Conservation (phyloP, 2,329 filamentous ascomycete genomes). For the Moelleriella libera region DNA sequence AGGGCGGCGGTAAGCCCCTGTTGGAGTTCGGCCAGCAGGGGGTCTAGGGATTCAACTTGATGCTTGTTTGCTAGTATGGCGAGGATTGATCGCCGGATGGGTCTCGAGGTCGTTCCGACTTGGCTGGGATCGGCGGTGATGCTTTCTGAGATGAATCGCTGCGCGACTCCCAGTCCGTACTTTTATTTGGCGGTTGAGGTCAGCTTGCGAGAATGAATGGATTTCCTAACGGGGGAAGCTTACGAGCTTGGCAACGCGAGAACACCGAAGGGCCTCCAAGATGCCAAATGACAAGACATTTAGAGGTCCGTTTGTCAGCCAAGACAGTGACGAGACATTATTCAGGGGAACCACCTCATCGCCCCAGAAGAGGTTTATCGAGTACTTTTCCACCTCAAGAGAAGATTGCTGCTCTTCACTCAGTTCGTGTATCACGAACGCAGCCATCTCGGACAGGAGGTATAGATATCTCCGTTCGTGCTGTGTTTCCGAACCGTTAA, state of each 20-base stretch:
- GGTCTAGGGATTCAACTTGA: slow-evolving; percentile 17
- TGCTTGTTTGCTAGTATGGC: slow-evolving; percentile 30
- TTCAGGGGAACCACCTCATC: slow-evolving; percentile 6
- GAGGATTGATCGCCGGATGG: slow-evolving; percentile 21
- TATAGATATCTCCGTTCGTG: slow-evolving; percentile 21
- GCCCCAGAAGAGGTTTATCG: slow-evolving; percentile 22
- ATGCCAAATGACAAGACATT: slow-evolving; percentile 24
- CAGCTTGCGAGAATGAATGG: not conserved
- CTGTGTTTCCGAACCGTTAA: slow-evolving; percentile 11
- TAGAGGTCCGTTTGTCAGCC: slow-evolving; percentile 15
- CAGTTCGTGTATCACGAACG: slow-evolving; percentile 21
- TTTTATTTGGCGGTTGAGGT: slow-evolving; percentile 8
- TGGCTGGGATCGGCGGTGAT: slow-evolving; percentile 5
- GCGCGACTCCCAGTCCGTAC: slow-evolving; percentile 21
- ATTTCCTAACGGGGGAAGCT: slow-evolving; percentile 4
- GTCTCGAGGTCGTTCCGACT: slow-evolving; percentile 7
- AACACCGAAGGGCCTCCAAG: slow-evolving; percentile 20
- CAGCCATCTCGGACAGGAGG: slow-evolving; percentile 19
- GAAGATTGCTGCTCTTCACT: slow-evolving; percentile 20
- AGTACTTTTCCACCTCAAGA: slow-evolving; percentile 17
- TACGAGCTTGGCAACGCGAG: slow-evolving; percentile 19
- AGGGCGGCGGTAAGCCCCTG: slow-evolving; percentile 10
- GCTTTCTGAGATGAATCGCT: slow-evolving; percentile 18
- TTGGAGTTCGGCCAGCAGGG: slow-evolving; percentile 14
- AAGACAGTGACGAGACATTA: slow-evolving; percentile 12